These are phyloP conservation scores for Orychophragmus violaceus DNA, from an alignment of 345 rosid species.

Conservation along the genomic window DNA sequence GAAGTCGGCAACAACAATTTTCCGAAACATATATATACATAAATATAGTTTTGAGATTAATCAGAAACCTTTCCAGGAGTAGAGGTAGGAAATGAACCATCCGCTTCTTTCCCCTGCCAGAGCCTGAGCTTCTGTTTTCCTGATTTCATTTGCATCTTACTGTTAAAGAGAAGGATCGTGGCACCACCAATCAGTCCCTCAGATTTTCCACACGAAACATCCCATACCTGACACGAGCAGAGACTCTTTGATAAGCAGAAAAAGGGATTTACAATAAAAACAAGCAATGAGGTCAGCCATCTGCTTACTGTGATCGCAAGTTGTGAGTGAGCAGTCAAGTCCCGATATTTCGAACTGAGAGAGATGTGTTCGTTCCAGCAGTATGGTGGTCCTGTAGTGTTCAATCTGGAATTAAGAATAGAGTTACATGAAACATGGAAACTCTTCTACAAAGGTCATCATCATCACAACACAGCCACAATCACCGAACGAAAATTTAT, in stretches of 20 bases:
- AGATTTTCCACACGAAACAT: conserved; percentile 79
- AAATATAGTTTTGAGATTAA: neutral
- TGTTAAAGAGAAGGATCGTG: conserved; percentile 80
- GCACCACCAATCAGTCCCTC: conserved; percentile 94
- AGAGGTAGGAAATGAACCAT: conserved; percentile 75
- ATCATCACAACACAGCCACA: conserved; percentile 4
- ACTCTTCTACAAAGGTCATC: neutral
- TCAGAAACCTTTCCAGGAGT: conserved; percentile 92
- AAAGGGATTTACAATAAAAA: conserved; percentile 10
- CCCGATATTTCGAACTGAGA: conserved; percentile 82
- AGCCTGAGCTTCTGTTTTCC: conserved; percentile 97
- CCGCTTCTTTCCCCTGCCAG: conserved; percentile 85
- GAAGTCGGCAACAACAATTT: neutral
- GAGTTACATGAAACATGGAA: neutral
- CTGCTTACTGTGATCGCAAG: conserved; percentile 73
- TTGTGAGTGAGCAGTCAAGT: conserved; percentile 80
- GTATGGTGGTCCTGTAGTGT: conserved; percentile 64
- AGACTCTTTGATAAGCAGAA: neutral
- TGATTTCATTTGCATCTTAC: conserved; percentile 81
- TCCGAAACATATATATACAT: neutral
- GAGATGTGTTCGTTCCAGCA: conserved; percentile 91
- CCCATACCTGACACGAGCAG: conserved; percentile 60
- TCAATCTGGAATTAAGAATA: conserved; percentile 56
- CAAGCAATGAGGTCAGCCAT: neutral
- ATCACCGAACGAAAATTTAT: neutral